Base-by-base conservation (phyloP, 2,329 filamentous ascomycete genomes). In the Aspergillus eucalypticola region DNA sequence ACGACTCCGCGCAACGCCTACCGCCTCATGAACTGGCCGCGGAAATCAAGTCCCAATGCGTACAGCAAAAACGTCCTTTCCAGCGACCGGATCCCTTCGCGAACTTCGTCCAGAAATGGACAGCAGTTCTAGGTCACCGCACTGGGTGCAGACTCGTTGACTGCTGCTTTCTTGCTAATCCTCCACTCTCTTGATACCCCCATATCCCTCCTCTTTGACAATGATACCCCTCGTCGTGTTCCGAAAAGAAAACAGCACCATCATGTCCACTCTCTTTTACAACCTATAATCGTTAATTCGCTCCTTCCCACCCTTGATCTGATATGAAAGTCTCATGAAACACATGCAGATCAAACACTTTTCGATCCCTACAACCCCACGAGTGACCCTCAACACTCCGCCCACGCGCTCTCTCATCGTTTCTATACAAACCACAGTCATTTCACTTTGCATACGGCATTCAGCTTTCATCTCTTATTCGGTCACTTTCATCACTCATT, bases 1-100 rank as follows among this genome's bases (percentile, higher is more conserved):
- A 64, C 67, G 1, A 65, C 68, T 0, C 64, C 69, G 2, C 61
- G 62, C 25, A 69, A 69, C 50, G 69, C 73, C 3, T 69, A 73
- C 19, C 69, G 67, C 41, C 60, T 75, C 10, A 72, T 75, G 65
- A 72, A 64, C 52, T 75, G 72, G 68, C 65, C 73, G 2, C 67
- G 67, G 21, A 67, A 67, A 48, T 54, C 64, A 7, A 55, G 53
- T 13, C 54, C 62, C 19, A 61, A 51, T 27, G 50, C 54, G 13
- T 63, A 57, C 4, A 44, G 56, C 23, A 58, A 46, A 44, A 50
- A 3, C 1, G 32, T 27, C n/a, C 32, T 50, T 17, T 29, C 46
- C 15, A 29, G 8, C 17, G 46, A 50, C 3, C 23, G 25, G 8
- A n/a, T 41, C 19, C 39, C 46, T 19, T 53, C 23, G 29, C 51